Conservation (phyloP, 495 filamentous ascomycete genomes). For the Talaromyces trachyspermus region DNA sequence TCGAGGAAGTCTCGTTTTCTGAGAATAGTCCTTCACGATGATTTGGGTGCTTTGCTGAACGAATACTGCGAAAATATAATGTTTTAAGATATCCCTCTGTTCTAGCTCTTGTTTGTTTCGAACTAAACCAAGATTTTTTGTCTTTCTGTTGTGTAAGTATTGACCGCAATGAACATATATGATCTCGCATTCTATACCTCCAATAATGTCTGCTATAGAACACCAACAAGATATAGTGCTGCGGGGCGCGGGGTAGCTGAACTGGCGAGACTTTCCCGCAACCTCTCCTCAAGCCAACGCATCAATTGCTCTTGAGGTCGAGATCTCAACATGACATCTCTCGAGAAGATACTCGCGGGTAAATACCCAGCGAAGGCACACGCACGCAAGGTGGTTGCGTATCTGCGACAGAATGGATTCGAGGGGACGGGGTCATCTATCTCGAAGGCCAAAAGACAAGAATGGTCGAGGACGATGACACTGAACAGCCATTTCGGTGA, state of each 20-base stretch:
- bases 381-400: conserved; percentile 70
- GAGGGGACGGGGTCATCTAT: conserved; percentile 52
- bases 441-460: conserved; percentile 76
- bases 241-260: not conserved
- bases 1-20: conserved; percentile 48
- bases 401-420: conserved; percentile 42
- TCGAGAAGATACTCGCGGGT: conserved; percentile 22
- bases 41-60: too few species aligned
- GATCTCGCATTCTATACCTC: too few species aligned
- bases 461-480: conserved; percentile 77
- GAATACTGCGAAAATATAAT: too few species aligned
- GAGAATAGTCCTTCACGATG: conserved; percentile 17
- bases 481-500: conserved; percentile 71
- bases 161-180: too few species aligned
- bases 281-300: not conserved
- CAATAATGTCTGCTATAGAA: too few species aligned
- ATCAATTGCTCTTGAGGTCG: not conserved
- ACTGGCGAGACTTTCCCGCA: not conserved
- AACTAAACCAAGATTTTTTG: too few species aligned
- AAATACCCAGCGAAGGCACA: conserved; percentile 97
- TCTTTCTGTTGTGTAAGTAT: too few species aligned
- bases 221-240: too few species aligned
- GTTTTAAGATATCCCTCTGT: not conserved
- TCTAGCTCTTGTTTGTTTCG: too few species aligned
- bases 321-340: not conserved